Evolutionary conservation across 306 rosid species (phyloP), one percentile per base, ranked within the genome.

Genomic region (Psophocarpus tetragonolobus): DNA sequence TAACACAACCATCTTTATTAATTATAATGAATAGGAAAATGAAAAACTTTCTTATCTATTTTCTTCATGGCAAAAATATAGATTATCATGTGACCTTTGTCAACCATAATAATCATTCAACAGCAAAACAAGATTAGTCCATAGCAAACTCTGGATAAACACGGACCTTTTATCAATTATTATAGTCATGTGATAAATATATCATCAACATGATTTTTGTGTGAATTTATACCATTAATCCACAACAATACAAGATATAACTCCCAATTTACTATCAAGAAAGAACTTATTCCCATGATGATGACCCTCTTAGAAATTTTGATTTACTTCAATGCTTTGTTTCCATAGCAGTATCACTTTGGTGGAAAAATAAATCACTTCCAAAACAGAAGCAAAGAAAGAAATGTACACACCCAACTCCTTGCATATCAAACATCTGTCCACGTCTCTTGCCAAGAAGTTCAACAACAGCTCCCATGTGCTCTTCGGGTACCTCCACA

Each of bases 381-480:
- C 30, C 35, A 84, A 81, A 35, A 62, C 33, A 39, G 67, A 78
- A 87, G 77, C 44, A 73, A 61, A 35, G 65, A 77, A 57, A 71
- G 47, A 15, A 63, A 38, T 77, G 39, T 80, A 87, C 99, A 47
- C 41, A 95, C 99, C 99, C 99, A 72, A 88, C 91, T 63, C 97
- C 97, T 83, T 91, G 82, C 99, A 95, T 95, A 85, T 95, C 99
- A 74, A 92, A 91, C 99, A 95, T 95, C 77, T 81, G 97, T 58
- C 97, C 99, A 78, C 92, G 87, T 77, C 99, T 95, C 89, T 88
- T 90, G 65, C 99, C 99, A 54, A 95, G 96, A 79, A 95, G 96
- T 71, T 92, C 97, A 79, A 95, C 99, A 17, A 95, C 99, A 36
- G 97, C 36, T 45, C 99, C 99, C 99, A 95, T 87, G 83, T 95